Conservation (phyloP, 139 green algal genomes). For the Chlorella sp. region DNA sequence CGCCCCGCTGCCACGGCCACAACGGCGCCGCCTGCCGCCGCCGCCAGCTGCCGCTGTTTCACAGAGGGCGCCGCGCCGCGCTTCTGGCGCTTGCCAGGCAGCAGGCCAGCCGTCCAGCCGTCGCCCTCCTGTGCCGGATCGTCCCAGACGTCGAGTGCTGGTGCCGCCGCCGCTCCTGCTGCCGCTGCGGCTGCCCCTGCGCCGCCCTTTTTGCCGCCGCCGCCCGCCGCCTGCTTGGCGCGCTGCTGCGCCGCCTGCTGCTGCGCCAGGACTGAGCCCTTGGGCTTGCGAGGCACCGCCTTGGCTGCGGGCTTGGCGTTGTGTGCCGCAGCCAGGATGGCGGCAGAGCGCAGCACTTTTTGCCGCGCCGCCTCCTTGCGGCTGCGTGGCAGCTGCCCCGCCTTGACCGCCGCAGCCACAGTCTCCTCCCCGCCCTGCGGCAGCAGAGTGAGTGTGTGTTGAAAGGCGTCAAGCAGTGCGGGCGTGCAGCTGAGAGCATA, state of each 20-base stretch:
- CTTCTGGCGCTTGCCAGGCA: not conserved
- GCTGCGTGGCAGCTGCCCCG: not conserved
- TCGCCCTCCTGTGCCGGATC: not conserved
- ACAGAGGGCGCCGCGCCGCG: not conserved
- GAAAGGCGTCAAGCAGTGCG: too few relatives aligned
- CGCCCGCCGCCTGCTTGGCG: not conserved
- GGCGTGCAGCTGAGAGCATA: too few relatives aligned
- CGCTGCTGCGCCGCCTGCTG: slow-evolving; percentile 15
- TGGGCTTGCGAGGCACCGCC: slow-evolving; percentile 9
- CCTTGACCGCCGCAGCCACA: not conserved
- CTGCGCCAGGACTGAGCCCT: slow-evolving; percentile 1
- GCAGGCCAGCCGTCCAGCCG: not conserved
- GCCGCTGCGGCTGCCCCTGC: not conserved
- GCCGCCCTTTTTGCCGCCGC: not conserved
- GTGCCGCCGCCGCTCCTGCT: not conserved
- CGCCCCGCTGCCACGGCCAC: not conserved
- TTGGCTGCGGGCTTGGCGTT: slow-evolving; percentile 14
- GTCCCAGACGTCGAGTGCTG: slow-evolving; percentile 10
- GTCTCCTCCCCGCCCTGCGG: not conserved
- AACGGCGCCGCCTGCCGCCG: not conserved
- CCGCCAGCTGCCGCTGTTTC: not conserved
- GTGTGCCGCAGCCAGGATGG: slow-evolving; percentile 38
- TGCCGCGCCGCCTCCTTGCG: slow-evolving; percentile 30
- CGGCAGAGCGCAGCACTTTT: slow-evolving; percentile 31
- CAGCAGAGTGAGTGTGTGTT: too few relatives aligned